Evolutionary conservation across 2,329 filamentous ascomycete species (phyloP), one percentile per base, ranked within the genome.

Genomic region (Xylariales sp.): DNA sequence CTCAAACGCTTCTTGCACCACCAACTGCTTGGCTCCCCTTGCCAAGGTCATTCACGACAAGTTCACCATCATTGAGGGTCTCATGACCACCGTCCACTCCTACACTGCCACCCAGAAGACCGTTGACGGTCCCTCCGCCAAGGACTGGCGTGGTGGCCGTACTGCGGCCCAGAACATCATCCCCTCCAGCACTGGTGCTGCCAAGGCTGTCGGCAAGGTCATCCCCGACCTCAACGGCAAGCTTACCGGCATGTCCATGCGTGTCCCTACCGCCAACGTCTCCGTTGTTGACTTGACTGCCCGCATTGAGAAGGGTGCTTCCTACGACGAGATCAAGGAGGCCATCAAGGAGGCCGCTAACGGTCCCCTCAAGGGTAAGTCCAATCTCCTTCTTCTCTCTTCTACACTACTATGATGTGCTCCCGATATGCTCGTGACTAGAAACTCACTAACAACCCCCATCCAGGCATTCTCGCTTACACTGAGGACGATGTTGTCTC

Each of bases 41-140:
- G 93, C 93, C 77, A 98, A 97, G 87, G 89, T 97, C 63, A 82
- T 98, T 76, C 77, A 98, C 82, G 91, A 97, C 81, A 94, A 96
- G 72, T 98, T 85, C 78, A 84, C 78, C 70, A 93, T 98, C 67
- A 72, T 96, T 62, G 93, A 98, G 82, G 93, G 91, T 81, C 84
- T 97, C 61, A 98, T 98, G 93, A 97, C 93, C 74, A 98, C 93
- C 56, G 82, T 97, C 69, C 93, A 98, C 85, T 96, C 93, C 61
- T 97, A 97, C 85, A 97, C 93, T 59, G 93, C 93, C 61, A 97
- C 93, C 69, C 93, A 97, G 81, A 96, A 96, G 88, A 95, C 90
- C 60, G 93, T 97, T 60, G 93, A 98, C 62, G 93, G 89, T 65
- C 93, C 93, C 63, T 97, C 93, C 52, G 77, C 75, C 70, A 98